Evolutionary conservation across 495 filamentous ascomycete genomes (phyloP).

Genomic region (Aspergillus heteromorphus): DNA sequence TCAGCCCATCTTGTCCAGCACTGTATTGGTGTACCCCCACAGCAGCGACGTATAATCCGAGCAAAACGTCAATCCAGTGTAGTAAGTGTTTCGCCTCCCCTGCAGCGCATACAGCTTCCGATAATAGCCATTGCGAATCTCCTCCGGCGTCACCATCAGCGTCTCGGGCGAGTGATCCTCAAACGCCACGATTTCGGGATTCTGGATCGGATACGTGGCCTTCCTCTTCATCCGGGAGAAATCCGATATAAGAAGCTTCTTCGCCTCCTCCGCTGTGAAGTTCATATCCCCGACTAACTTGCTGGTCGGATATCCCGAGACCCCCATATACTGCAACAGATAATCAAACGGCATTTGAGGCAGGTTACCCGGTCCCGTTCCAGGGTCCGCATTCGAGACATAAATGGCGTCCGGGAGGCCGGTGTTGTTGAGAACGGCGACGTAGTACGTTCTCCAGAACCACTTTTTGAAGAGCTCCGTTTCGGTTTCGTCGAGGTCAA

Average conservation of each 20-base stretch:
- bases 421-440: conserved; percentile 34
- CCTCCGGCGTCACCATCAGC: conserved; percentile 18
- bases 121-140: conserved; percentile 34
- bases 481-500: conserved; percentile 34
- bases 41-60: conserved; percentile 23
- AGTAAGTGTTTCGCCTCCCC: conserved; percentile 31
- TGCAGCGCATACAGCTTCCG: conserved; percentile 31
- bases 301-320: not conserved
- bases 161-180: conserved; percentile 25
- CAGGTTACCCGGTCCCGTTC: not conserved
- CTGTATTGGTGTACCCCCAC: conserved; percentile 19
- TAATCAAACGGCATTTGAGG: conserved; percentile 5
- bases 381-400: conserved; percentile 2
- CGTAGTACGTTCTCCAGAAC: conserved; percentile 37
- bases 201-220: not conserved
- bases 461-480: conserved; percentile 27
- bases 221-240: not conserved
- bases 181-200: not conserved
- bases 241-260: not conserved
- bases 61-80: conserved; percentile 26
- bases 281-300: conserved; percentile 5
- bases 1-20: not conserved
- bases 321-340: conserved; percentile 5
- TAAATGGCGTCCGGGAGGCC: conserved; percentile 26
- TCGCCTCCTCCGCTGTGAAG: conserved; percentile 4